phyloP scores from a whole-genome alignment of 129 eudicot genomes.

The Dittrichia graveolens region DNA sequence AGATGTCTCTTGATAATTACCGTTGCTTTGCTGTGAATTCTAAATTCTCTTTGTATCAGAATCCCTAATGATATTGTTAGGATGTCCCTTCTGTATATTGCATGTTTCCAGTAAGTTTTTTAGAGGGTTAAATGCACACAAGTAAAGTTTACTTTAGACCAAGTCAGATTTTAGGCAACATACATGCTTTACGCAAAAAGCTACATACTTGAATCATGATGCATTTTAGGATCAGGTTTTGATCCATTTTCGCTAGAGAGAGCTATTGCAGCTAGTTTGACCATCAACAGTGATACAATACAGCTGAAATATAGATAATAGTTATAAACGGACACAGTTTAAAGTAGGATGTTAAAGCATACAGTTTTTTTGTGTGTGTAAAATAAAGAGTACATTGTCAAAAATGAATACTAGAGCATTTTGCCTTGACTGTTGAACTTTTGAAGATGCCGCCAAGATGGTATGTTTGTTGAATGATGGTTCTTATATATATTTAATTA shows the following conservation, averaged over 20 bases:
- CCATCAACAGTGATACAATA: too few species aligned
- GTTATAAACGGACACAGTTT: too few species aligned
- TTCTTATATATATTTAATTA: not conserved
- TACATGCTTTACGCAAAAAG: not conserved
- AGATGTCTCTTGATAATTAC: not conserved
- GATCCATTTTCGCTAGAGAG: too few species aligned
- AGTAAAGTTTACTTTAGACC: not conserved
- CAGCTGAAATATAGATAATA: too few species aligned
- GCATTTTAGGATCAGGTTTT: not conserved
- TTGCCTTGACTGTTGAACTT: not conserved
- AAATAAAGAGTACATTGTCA: too few species aligned
- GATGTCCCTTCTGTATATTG: not conserved
- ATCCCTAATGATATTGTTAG: not conserved
- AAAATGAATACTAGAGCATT: not conserved
- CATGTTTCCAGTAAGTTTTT: not conserved
- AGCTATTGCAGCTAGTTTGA: too few species aligned
- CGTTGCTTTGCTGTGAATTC: not conserved
- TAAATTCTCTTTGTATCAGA: not conserved
- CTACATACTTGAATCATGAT: not conserved
- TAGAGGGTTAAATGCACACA: not conserved
- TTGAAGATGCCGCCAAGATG: not conserved
- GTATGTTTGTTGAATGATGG: constrained; percentile 16
- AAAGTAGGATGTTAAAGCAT: too few species aligned
- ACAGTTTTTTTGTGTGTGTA: too few species aligned
- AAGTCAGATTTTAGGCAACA: not conserved